Evolutionary conservation across 2,329 filamentous ascomycete genomes (phyloP), one percentile per base, ranked within the genome.

Genomic region (Exophiala calicioides): DNA sequence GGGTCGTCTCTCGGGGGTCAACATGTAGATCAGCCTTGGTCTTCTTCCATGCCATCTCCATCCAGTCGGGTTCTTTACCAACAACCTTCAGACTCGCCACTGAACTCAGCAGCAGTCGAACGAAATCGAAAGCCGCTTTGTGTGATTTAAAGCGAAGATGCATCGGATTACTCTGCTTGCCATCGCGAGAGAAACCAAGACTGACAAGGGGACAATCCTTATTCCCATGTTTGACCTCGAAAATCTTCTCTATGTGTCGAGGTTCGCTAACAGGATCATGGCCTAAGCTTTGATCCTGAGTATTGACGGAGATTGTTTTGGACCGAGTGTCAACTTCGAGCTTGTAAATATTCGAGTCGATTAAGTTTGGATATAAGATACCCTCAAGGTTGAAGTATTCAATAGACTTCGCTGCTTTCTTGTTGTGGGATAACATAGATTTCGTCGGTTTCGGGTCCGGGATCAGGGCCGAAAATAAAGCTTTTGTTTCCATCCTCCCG

Each of bases 131-230:
- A 3, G 44, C 52, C 5, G 10, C 15, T 32, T 48, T 39, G 6
- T 44, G 16, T 8, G 52, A 55, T 10, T 38, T 29, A 16, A 57
- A 50, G 21, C 32, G 43, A 9, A 57, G 43, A 33, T 42, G 37
- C 29, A 51, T 34, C 18, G 31, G 32, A n/a, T 51, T 30, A 9
- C 20, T 13, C 5, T 23, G 5, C 8, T 20, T 13, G 20, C 6
- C 29, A 20, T 10, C 30, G 7, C 45, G 47, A 12, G 38, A 37
- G 38, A 51, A 51, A 5, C 33, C 27, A 7, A 55, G 29, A 13
- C 6, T 19, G 10, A 50, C 40, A 13, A 52, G 23, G 4, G 24
- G 9, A 34, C 43, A 36, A 1, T 38, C 12, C 6, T 47, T 10
- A 18, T 5, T 9, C 16, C 36, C 46, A 34, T 39, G 18, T n/a